A percentile compares a stretch with the other conserved stretches of the same genome.
Conservation (phyloP, 2,329 filamentous ascomycete genomes). For the Claviceps sp. region DNA sequence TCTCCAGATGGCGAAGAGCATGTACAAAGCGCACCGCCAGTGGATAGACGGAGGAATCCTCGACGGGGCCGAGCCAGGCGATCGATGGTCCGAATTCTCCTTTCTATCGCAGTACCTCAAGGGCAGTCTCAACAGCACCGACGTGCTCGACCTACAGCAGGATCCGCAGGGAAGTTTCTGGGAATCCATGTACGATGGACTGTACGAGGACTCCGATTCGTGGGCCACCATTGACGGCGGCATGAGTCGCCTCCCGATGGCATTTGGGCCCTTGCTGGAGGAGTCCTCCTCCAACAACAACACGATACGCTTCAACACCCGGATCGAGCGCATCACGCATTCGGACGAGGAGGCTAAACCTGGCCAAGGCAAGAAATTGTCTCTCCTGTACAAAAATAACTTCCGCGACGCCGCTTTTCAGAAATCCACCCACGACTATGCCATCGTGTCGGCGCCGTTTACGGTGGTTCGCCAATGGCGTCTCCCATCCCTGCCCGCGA, state of each 20-base stretch:
- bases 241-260: conserved; percentile 26
- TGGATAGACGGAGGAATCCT: conserved; percentile 21
- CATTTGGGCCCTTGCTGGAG: conserved; percentile 49
- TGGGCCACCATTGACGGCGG: conserved; percentile 5
- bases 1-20: conserved; percentile 25
- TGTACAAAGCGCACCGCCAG: conserved; percentile 30
- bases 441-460: conserved; percentile 52
- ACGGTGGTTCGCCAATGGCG: conserved; percentile 49
- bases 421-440: conserved; percentile 48
- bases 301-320: conserved; percentile 35
- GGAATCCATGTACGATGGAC: conserved; percentile 20
- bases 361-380: conserved; percentile 36
- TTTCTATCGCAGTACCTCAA: conserved; percentile 48
- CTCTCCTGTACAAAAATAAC: conserved; percentile 41
- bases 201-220: conserved; percentile 14
- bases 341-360: conserved; percentile 15
- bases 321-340: conserved; percentile 37
- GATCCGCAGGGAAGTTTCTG: conserved; percentile 31
- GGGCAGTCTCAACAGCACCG: conserved; percentile 38
- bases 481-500: conserved; percentile 33
- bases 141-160: conserved; percentile 20
- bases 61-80: conserved; percentile 30
- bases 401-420: conserved; percentile 26
- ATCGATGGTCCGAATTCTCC: conserved; percentile 51
- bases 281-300: conserved; percentile 23